These are phyloP conservation scores for Microcyclospora pomicola DNA, from an alignment of 2,329 filamentous ascomycete genomes.

Conservation along the genomic window DNA sequence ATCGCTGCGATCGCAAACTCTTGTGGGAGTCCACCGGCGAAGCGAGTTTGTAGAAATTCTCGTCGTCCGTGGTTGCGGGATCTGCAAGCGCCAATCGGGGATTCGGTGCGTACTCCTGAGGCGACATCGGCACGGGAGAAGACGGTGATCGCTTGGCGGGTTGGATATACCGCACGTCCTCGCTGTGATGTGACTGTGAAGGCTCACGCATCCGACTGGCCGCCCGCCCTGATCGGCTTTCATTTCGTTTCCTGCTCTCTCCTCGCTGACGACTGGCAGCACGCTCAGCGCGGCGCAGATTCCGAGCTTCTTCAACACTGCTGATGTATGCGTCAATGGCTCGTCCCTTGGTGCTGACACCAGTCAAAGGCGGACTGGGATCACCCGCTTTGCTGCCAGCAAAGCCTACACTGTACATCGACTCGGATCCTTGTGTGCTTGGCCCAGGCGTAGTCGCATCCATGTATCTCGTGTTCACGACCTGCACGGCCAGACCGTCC, in stretches of 20 bases:
- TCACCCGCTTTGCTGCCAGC: constrained; percentile 19
- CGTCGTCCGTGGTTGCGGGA: constrained; percentile 35
- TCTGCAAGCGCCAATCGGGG: constrained; percentile 34
- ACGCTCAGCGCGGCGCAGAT: constrained; percentile 24
- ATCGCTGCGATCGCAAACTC: constrained; percentile 3
- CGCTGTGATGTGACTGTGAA: constrained; percentile 59
- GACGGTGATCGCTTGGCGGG: constrained; percentile 77
- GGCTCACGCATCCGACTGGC: constrained; percentile 31
- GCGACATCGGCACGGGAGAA: constrained; percentile 88
- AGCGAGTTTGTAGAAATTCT: constrained; percentile 33
- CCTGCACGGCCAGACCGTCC: constrained; percentile 44
- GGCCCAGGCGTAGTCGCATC: constrained; percentile 12
- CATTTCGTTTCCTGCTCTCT: constrained; percentile 35
- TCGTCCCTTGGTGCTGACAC: constrained; percentile 42
- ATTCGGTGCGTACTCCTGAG: constrained; percentile 50
- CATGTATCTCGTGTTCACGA: constrained; percentile 30
- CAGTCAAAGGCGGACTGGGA: constrained; percentile 24
- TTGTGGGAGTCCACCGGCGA: constrained; percentile 20
- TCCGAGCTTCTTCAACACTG: constrained; percentile 59
- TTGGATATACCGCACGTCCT: constrained; percentile 52
- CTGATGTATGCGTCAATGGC: constrained; percentile 75
- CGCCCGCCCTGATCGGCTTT: constrained; percentile 22
- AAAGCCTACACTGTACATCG: constrained; percentile 1
- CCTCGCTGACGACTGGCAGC: constrained; percentile 31
- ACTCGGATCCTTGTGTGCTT: constrained; percentile 4